phyloP scores from a whole-genome alignment of 331 rosid genomes.

The Dryas integrifolia region DNA sequence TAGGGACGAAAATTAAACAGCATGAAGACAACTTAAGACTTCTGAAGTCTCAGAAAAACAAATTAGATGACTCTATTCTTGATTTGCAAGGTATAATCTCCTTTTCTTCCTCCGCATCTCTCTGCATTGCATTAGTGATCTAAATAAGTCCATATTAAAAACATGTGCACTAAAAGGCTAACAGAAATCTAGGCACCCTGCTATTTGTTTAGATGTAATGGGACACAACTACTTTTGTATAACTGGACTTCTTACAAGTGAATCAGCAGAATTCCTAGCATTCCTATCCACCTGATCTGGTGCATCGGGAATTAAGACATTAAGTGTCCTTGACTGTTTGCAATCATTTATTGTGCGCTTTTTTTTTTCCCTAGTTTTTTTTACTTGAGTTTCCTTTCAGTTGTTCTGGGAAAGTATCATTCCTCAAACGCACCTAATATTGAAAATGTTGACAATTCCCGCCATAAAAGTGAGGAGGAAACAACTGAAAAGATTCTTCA shows the following conservation, averaged over 20 bases:
- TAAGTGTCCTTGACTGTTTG: not conserved
- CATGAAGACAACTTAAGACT: constrained; percentile 61
- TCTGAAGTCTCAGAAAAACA: constrained; percentile 51
- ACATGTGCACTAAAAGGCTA: not conserved
- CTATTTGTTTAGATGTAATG: too few species aligned
- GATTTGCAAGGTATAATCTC: constrained; percentile 63
- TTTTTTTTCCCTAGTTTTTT: constrained; percentile 21
- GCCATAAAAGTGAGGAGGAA: constrained; percentile 44
- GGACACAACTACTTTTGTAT: too few species aligned
- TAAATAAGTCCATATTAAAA: not conserved
- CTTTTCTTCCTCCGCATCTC: not conserved
- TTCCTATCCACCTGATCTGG: not conserved
- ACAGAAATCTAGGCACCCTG: not conserved
- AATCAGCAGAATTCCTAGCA: not conserved
- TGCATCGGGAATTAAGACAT: not conserved
- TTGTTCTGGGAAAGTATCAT: constrained; percentile 46
- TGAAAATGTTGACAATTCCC: constrained; percentile 30
- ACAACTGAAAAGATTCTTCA: constrained; percentile 49
- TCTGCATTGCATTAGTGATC: not conserved
- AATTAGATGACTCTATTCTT: constrained; percentile 59
- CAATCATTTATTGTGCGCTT: not conserved
- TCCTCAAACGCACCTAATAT: constrained; percentile 33
- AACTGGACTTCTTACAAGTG: not conserved
- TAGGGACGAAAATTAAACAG: constrained; percentile 64
- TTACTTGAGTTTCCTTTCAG: constrained; percentile 37